These are phyloP conservation scores for Ensete ventricosum DNA, from an alignment of 176 grass and related monocot species.

Conservation along the genomic window DNA sequence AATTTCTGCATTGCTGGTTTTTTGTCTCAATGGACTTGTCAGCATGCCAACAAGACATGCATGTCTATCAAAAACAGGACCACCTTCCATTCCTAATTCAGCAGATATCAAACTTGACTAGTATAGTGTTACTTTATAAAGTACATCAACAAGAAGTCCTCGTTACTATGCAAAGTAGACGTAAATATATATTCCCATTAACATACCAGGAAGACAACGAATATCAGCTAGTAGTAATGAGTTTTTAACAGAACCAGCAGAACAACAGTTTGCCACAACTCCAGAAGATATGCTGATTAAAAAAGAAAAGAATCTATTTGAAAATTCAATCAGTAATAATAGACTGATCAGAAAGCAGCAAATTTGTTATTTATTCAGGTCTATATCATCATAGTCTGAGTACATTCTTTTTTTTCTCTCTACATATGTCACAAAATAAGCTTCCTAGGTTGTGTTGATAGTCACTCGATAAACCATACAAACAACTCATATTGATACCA, in stretches of 20 bases:
- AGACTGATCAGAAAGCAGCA: not conserved
- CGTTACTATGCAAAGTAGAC: constrained; percentile 10
- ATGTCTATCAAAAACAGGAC: constrained; percentile 71
- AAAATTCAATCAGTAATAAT: not conserved
- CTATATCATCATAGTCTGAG: too few relatives aligned
- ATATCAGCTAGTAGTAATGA: constrained; percentile 73
- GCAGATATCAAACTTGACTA: constrained; percentile 25
- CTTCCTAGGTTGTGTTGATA: not conserved
- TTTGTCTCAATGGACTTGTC: constrained; percentile 75
- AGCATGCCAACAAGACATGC: constrained; percentile 64
- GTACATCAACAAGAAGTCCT: not conserved
- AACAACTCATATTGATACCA: not conserved
- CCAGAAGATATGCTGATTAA: constrained; percentile 61
- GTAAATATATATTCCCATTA: constrained; percentile 12
- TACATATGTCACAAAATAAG: too few relatives aligned
- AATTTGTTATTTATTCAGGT: not conserved
- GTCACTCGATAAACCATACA: not conserved
- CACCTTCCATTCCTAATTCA: constrained; percentile 79
- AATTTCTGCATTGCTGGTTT: constrained; percentile 53
- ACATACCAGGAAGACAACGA: constrained; percentile 74
- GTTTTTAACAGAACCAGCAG: constrained; percentile 37
- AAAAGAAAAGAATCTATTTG: not conserved
- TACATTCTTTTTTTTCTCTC: too few relatives aligned
- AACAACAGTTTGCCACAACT: constrained; percentile 68
- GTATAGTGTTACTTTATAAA: not conserved